phyloP scores from a whole-genome alignment of 305 asterid genomes.

The Solanum chacoense region DNA sequence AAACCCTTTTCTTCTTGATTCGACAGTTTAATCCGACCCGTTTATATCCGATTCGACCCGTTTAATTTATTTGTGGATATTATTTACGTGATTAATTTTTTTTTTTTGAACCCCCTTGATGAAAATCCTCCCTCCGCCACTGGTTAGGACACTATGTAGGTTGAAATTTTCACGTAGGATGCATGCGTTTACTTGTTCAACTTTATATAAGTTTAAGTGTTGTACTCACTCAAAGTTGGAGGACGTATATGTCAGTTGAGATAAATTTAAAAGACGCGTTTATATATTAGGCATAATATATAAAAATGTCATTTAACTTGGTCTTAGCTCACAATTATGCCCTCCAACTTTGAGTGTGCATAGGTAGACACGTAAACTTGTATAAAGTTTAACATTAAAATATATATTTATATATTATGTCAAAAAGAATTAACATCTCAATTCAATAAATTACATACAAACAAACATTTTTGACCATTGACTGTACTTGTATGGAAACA shows the following conservation, averaged over 20 bases:
- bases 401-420: not conserved
- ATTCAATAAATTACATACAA: not conserved
- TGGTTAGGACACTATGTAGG: not conserved
- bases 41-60: no score
- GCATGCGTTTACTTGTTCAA: not conserved
- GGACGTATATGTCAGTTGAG: not conserved
- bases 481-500: not conserved
- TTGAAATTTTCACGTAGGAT: not conserved
- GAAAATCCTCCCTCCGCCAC: no score
- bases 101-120: no score
- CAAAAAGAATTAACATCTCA: not conserved
- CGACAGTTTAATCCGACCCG: no score
- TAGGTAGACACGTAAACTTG: not conserved
- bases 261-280: no score
- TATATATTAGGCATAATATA: not conserved
- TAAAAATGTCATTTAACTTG: fast-evolving
- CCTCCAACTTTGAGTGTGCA: not conserved
- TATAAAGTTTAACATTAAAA: not conserved
- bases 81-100: no score
- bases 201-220: not conserved
- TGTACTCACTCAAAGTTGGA: not conserved
- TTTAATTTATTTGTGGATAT: no score
- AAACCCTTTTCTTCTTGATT: no score
- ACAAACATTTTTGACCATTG: not conserved
- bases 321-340: fast-evolving